phyloP scores from a whole-genome alignment of 352 stramenopile species.

The Pythium volutum region DNA sequence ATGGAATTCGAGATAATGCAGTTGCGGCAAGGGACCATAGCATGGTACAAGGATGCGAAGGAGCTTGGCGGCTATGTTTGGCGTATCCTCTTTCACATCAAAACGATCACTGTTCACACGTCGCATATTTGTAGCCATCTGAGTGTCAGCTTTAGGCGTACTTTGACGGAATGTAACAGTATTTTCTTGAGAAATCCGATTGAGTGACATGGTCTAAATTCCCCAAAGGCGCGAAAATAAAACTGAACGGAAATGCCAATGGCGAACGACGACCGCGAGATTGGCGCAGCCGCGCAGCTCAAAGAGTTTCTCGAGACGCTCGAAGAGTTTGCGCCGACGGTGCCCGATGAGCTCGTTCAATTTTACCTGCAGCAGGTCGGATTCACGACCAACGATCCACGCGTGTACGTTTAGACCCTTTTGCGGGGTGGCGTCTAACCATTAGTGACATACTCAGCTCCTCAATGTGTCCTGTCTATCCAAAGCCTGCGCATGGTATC shows the following conservation, averaged over 20 bases:
- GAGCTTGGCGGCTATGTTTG: too few relatives aligned
- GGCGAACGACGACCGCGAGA: slow-evolving; percentile 2
- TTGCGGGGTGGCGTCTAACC: too few relatives aligned
- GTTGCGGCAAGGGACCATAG: too few relatives aligned
- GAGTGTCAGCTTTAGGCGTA: too few relatives aligned
- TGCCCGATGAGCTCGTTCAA: slow-evolving; percentile 73
- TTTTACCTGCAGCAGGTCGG: slow-evolving; percentile 73
- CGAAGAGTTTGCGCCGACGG: slow-evolving; percentile 55
- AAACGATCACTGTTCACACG: too few relatives aligned
- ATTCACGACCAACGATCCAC: slow-evolving; percentile 63
- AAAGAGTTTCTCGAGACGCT: slow-evolving; percentile 67
- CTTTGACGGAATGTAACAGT: too few relatives aligned
- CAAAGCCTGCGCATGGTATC: slow-evolving; percentile 60
- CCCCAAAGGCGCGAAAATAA: not conserved
- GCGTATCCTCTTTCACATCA: too few relatives aligned
- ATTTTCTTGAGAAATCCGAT: too few relatives aligned
- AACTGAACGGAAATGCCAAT: not conserved
- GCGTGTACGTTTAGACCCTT: slow-evolving; percentile 40
- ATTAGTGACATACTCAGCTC: not conserved
- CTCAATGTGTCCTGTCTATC: not conserved
- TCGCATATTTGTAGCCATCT: too few relatives aligned
- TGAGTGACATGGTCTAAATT: not conserved
- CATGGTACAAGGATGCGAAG: too few relatives aligned
- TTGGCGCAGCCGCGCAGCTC: slow-evolving; percentile 36
- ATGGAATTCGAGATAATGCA: too few relatives aligned